Base-by-base conservation (phyloP, 2,329 filamentous ascomycete species). In the Apiospora malaysiana region DNA sequence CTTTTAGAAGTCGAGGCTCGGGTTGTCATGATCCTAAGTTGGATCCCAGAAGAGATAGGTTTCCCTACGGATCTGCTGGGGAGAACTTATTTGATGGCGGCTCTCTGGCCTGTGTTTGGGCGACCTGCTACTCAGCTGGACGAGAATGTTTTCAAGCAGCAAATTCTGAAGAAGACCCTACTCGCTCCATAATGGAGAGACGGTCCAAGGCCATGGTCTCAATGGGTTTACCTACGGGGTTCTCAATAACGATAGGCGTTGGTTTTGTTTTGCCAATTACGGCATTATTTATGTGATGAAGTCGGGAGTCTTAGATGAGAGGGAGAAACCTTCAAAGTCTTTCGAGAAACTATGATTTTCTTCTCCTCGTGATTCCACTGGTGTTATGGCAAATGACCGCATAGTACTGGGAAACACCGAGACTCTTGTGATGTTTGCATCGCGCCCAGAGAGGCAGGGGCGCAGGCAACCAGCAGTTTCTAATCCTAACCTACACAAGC, bases 1-100 rank as follows among this genome's bases (percentile, higher is more conserved):
- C 76, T 96, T 97, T 81, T 97, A 90, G 83, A 25, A 14, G 56
- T 40, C 21, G 32, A n/a, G 6, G 56, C 56, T 37, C 4, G 27
- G 9, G 18, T 40, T 63, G 56, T 27, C 18, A n/a, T n/a, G n/a
- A n/a, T n/a, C n/a, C n/a, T n/a, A n/a, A n/a, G n/a, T n/a, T n/a
- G n/a, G n/a, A n/a, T n/a, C n/a, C n/a, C n/a, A n/a, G 16, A 23
- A 23, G 27, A 25, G 49, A 25, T 9, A 49, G n/a, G n/a, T 27
- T 27, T 12, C n/a, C 14, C 25, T 56, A 12, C 23, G 25, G 23
- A 12, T 56, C 5, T 56, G 49, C 14, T 32, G 9, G 27, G 27
- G 27, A 8, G 16, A 10, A 8, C 10, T 32, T 37, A 32, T 16
- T 16, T 16, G 42, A 45, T 32, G 32, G 32, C 32, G 3, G 32